phyloP scores from a whole-genome alignment of 352 stramenopile genomes.

The Pythium coloratum region DNA sequence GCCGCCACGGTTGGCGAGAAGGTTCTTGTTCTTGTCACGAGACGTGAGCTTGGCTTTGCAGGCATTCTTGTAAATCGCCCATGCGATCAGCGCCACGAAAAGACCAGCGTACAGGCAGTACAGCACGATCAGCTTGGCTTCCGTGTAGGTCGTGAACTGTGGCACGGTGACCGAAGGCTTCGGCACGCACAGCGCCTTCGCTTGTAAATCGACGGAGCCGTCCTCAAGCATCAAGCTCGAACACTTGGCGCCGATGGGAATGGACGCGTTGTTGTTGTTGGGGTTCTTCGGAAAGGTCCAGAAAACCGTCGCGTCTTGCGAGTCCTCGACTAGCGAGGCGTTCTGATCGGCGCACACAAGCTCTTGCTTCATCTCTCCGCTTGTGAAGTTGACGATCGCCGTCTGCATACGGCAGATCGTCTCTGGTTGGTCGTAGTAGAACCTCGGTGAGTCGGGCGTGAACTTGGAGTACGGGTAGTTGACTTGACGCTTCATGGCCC shows the following conservation, averaged over 20 bases:
- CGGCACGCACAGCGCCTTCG: conserved; percentile 31
- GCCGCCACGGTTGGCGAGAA: conserved; percentile 11
- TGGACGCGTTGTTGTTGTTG: conserved; percentile 71
- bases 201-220: conserved; percentile 31
- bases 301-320: conserved; percentile 46
- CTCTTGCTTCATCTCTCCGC: conserved; percentile 12
- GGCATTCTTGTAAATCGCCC: conserved; percentile 8
- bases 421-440: conserved; percentile 49
- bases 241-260: conserved; percentile 59
- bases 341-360: conserved; percentile 38
- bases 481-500: conserved; percentile 27
- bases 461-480: conserved; percentile 33
- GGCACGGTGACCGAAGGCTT: conserved; percentile 27
- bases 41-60: conserved; percentile 13
- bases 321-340: conserved; percentile 46
- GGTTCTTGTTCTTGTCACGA: neutral
- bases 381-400: conserved; percentile 29
- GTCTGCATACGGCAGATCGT: conserved; percentile 51
- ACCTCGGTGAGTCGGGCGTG: conserved; percentile 48
- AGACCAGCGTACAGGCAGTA: conserved; percentile 47
- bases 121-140: conserved; percentile 43
- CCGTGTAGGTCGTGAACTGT: conserved; percentile 60
- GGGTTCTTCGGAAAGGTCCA: conserved; percentile 55
- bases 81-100: conserved; percentile 10
- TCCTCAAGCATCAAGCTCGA: conserved; percentile 45